A percentile compares a stretch with the other conserved stretches of the same genome.
phyloP scores from a whole-genome alignment of 805 yeast species.

The Citeromyces matritensis region DNA sequence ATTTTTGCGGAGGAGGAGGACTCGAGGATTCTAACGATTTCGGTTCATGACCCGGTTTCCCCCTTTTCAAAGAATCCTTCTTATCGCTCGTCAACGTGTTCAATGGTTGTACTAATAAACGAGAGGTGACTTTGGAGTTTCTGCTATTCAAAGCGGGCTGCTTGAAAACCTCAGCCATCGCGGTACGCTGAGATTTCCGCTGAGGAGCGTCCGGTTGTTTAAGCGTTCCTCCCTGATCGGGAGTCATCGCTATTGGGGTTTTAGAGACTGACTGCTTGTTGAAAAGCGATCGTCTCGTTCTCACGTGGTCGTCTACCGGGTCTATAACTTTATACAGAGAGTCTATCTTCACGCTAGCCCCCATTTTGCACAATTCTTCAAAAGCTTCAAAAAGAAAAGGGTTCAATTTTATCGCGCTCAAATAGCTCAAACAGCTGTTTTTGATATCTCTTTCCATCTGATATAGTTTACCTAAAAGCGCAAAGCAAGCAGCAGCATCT shows the following conservation, averaged over 20 bases:
- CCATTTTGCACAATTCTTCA: slow-evolving; percentile 56
- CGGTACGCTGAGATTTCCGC: slow-evolving; percentile 3
- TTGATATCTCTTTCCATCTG: slow-evolving; percentile 40
- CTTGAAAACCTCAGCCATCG: background rate
- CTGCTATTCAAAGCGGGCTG: slow-evolving; percentile 6
- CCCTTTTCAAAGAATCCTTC: background rate
- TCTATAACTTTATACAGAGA: slow-evolving; percentile 23
- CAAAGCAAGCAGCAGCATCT: slow-evolving; percentile 54
- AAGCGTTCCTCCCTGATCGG: background rate
- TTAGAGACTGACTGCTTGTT: background rate
- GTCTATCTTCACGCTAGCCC: slow-evolving; percentile 52
- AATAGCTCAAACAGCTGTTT: slow-evolving; percentile 51
- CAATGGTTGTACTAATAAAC: slow-evolving; percentile 26
- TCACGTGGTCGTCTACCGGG: background rate
- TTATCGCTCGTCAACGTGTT: slow-evolving; percentile 2
- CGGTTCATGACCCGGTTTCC: background rate
- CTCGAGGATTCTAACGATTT: background rate
- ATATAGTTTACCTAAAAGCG: slow-evolving; percentile 58
- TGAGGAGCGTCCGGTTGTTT: slow-evolving; percentile 1
- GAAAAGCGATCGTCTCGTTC: background rate
- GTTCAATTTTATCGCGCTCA: slow-evolving; percentile 55
- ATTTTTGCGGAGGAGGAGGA: background rate
- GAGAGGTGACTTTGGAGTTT: slow-evolving; percentile 29
- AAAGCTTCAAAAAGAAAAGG: slow-evolving; percentile 84
- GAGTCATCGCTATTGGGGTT: background rate